A percentile compares a stretch with the other conserved stretches of the same genome.
These are phyloP conservation scores for Teratosphaeria epicoccoides DNA, from an alignment of 2,329 filamentous ascomycete genomes.

Conservation along the genomic window DNA sequence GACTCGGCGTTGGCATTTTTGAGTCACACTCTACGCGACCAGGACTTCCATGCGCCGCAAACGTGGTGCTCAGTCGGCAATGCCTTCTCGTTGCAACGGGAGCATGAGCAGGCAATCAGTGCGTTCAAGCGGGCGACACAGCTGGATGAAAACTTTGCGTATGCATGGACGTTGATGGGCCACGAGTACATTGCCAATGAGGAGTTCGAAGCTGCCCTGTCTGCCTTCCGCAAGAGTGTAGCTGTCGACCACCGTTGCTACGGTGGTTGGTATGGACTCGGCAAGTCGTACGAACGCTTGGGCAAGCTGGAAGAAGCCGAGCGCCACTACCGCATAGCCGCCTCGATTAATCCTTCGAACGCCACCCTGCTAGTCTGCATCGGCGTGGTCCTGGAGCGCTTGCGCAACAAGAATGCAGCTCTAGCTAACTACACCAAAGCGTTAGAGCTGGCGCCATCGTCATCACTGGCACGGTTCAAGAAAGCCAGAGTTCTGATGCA, in stretches of 20 bases:
- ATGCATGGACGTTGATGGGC: constrained; percentile 89
- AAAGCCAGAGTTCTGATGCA: constrained; percentile 81
- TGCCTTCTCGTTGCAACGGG: constrained; percentile 80
- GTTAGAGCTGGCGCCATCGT: constrained; percentile 68
- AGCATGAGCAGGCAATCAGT: constrained; percentile 86
- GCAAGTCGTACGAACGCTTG: constrained; percentile 51
- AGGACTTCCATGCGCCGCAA: constrained; percentile 79
- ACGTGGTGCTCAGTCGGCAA: constrained; percentile 96
- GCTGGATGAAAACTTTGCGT: constrained; percentile 79
- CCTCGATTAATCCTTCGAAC: constrained; percentile 85
- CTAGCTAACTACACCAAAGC: constrained; percentile 74
- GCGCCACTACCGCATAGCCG: constrained; percentile 79
- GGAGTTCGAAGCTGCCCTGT: constrained; percentile 89
- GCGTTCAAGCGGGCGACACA: constrained; percentile 95
- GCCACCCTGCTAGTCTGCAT: constrained; percentile 87
- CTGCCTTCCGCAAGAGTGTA: constrained; percentile 76
- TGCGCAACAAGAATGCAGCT: constrained; percentile 69
- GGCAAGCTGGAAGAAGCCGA: constrained; percentile 62
- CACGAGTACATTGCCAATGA: constrained; percentile 95
- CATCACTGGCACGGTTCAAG: constrained; percentile 79
- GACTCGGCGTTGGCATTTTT: constrained; percentile 87
- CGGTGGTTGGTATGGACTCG: constrained; percentile 94
- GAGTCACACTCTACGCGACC: constrained; percentile 78
- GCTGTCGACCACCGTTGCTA: constrained; percentile 82
- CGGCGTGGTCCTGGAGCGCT: constrained; percentile 73